Conservation (phyloP, 2,329 filamentous ascomycete genomes). For the Trichoderma sp. region DNA sequence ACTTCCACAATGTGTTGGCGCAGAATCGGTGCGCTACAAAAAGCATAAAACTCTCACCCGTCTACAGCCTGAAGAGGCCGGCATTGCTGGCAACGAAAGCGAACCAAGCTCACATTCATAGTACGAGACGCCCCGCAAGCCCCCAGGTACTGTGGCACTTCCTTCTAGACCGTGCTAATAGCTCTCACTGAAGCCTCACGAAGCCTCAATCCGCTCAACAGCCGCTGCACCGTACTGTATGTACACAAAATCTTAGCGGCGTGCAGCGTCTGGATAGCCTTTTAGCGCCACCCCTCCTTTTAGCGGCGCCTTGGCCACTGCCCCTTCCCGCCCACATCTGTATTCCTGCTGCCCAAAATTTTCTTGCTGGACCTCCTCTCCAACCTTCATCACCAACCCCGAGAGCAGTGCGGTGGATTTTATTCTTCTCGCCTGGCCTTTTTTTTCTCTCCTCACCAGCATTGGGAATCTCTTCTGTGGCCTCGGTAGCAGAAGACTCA, state of each 20-base stretch:
- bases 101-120: too few relatives aligned
- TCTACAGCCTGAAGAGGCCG: neutral
- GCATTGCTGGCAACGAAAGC: neutral
- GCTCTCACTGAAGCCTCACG: neutral
- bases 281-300: slow-evolving; percentile 13
- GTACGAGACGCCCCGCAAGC: too few relatives aligned
- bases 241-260: neutral
- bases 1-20: neutral
- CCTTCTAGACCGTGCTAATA: too few relatives aligned
- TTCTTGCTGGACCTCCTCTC: slow-evolving; percentile 42
- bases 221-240: neutral
- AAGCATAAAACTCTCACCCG: neutral
- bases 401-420: slow-evolving; percentile 44
- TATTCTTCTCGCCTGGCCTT: slow-evolving; percentile 39
- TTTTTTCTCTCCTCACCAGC: slow-evolving; percentile 39
- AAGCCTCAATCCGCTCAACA: neutral
- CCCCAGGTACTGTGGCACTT: too few relatives aligned
- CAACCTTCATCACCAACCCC: slow-evolving; percentile 44
- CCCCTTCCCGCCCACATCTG: slow-evolving; percentile 41
- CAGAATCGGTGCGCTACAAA: neutral
- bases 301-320: slow-evolving; percentile 33
- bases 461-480: slow-evolving; percentile 43
- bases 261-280: neutral
- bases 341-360: slow-evolving; percentile 46
- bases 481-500: slow-evolving; percentile 39